Base-by-base conservation (phyloP, 2,329 filamentous ascomycete species). In the Verticillium longisporum region DNA sequence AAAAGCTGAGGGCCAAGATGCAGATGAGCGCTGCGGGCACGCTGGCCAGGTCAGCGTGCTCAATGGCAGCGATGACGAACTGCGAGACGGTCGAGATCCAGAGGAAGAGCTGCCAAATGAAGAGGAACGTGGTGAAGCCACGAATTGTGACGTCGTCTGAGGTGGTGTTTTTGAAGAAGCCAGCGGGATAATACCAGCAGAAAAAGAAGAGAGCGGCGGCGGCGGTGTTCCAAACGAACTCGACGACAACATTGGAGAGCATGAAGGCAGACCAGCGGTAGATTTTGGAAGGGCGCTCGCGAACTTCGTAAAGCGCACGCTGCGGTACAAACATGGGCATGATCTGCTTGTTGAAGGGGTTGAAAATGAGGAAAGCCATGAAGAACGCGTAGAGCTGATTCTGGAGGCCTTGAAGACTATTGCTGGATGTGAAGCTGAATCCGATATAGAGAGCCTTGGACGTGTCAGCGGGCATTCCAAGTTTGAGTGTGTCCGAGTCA, bases 251-350 rank as follows among this genome's bases (percentile, higher is more conserved):
- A 2, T 65, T 63, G 0, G 61, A 63, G 14, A 63, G 56, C 4
- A 65, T n/a, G 21, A 63, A 65, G 6, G 62, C 60, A 11, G 53
- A 59, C 63, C 63, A 65, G 1, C 68, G 68, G 70, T 89, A 90
- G 0, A 86, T 81, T 69, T 87, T 87, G 14, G 83, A 86, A 0
- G 87, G 87, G 1, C 87, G 79, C 71, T 90, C 88, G 18, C 87
- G 85, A 4, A 84, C 85, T 72, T 90, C 87, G 68, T 90, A 90
- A 0, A 90, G 74, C 1, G 83, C 78, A 36, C 88, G 83, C 67
- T 89, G 87, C 0, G 83, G 83, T 55, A 89, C 82, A 66, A 90
- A 90, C 66, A 87, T 85, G 3, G 87, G 87, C 86, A 89, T 89
- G n/a, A 86, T 83, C 63, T 87, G 84, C 62, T 87, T 81, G 4